These are phyloP conservation scores for Neolecta irregularis DNA, from an alignment of 1,139 yeast species.

Conservation along the genomic window DNA sequence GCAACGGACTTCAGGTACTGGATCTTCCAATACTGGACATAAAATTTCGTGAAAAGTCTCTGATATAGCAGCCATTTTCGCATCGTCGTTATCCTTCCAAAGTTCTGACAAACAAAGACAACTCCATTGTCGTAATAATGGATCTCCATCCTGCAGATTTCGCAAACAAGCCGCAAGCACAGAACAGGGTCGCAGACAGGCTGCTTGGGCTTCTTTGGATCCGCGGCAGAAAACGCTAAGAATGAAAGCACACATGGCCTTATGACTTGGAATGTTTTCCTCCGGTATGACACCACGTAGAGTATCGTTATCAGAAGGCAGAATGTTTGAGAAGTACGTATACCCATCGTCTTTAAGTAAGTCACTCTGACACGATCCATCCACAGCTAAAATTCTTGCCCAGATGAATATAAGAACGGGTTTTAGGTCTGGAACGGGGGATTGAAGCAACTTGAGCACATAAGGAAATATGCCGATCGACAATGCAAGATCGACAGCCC, in stretches of 20 bases:
- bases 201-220: slow-evolving; percentile 62
- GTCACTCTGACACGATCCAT: slow-evolving; percentile 81
- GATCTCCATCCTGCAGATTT: slow-evolving; percentile 61
- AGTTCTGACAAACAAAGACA: slow-evolving; percentile 61
- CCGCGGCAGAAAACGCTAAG: slow-evolving; percentile 69
- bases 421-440: slow-evolving; percentile 89
- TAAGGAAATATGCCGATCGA: slow-evolving; percentile 95
- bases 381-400: slow-evolving; percentile 97
- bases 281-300: slow-evolving; percentile 27
- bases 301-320: slow-evolving; percentile 35
- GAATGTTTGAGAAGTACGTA: slow-evolving; percentile 67
- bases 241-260: slow-evolving; percentile 91
- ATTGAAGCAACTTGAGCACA: slow-evolving; percentile 72
- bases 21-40: slow-evolving; percentile 52
- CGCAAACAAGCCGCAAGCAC: slow-evolving; percentile 51
- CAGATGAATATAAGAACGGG: slow-evolving; percentile 91
- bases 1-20: slow-evolving; percentile 89
- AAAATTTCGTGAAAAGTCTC: slow-evolving; percentile 49
- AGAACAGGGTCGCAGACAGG: slow-evolving; percentile 63
- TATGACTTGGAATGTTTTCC: slow-evolving; percentile 45
- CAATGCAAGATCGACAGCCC: slow-evolving; percentile 88
- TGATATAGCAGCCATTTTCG: slow-evolving; percentile 54
- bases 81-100: slow-evolving; percentile 60
- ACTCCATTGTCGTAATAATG: slow-evolving; percentile 85
- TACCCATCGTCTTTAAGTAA: slow-evolving; percentile 82